phyloP scores from a whole-genome alignment of 2,329 filamentous ascomycete species.

The Chrysoporthe austroafricana region DNA sequence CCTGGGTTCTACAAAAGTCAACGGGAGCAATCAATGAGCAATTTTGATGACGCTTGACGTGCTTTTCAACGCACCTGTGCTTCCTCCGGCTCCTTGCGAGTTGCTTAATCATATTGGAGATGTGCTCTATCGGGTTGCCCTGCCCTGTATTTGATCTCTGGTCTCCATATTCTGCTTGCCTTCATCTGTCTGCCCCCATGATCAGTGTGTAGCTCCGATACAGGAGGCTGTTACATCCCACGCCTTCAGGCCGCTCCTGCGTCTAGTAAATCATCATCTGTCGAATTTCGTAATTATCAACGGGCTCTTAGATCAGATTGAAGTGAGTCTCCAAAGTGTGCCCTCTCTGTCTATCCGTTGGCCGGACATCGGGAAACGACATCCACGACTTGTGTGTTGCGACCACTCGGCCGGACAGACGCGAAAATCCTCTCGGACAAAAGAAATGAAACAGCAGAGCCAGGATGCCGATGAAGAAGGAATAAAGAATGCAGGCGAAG shows the following conservation, averaged over 20 bases:
- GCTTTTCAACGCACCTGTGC: neutral
- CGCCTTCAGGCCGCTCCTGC: no score
- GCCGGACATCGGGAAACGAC: no score
- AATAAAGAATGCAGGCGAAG: neutral
- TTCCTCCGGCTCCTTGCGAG: neutral
- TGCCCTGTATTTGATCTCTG: neutral
- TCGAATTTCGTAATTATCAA: no score
- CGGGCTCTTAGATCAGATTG: no score
- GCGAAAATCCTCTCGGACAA: neutral
- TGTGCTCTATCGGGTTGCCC: neutral
- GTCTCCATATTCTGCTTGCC: neutral
- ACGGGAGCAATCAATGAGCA: slow-evolving; percentile 21
- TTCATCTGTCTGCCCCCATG: no score
- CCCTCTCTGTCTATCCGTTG: neutral
- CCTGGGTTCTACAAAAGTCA: slow-evolving; percentile 21
- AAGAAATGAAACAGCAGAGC: neutral
- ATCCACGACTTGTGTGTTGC: neutral
- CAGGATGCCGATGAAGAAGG: slow-evolving; percentile 7
- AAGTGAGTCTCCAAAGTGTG: no score
- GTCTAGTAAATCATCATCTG: no score
- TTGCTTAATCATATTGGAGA: neutral
- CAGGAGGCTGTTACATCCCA: fast-evolving
- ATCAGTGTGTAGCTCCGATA: no score
- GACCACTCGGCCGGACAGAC: neutral
- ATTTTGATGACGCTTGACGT: slow-evolving; percentile 8